phyloP scores from a whole-genome alignment of 148 eudicot genomes.

The Camellia sinensis region DNA sequence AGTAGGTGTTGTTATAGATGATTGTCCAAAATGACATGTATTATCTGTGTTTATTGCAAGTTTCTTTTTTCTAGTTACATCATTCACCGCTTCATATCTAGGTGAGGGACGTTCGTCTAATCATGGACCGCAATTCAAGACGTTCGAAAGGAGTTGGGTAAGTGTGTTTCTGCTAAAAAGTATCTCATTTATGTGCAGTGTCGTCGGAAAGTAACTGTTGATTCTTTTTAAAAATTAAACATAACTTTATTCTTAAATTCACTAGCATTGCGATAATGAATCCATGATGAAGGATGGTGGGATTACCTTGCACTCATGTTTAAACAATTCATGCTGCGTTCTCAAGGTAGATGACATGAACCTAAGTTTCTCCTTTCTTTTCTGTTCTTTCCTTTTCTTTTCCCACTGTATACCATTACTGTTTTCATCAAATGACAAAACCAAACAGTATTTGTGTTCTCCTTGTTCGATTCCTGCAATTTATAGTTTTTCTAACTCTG shows the following conservation, averaged over 20 bases:
- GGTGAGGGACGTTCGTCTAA: conserved; percentile 94
- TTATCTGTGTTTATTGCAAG: not conserved
- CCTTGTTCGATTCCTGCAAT: not conserved
- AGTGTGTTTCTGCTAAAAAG: conserved; percentile 22
- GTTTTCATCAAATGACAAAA: conserved; percentile 3
- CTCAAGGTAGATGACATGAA: conserved; percentile 65
- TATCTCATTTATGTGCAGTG: conserved; percentile 12
- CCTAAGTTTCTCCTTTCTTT: conserved; percentile 19
- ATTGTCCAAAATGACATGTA: not conserved
- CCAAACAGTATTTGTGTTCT: not conserved
- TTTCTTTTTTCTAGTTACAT: not conserved
- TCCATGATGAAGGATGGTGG: conserved; percentile 67
- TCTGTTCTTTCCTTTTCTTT: not conserved
- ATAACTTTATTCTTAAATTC: conserved; percentile 54
- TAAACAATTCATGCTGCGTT: conserved; percentile 58
- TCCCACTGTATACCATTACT: not conserved
- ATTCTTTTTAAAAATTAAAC: conserved; percentile 30
- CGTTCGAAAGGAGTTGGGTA: conserved; percentile 97
- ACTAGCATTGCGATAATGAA: conserved; percentile 61
- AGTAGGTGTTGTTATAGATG: not conserved
- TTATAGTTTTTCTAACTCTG: not conserved
- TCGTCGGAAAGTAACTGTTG: conserved; percentile 22
- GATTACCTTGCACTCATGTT: conserved; percentile 62
- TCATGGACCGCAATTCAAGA: conserved; percentile 91
- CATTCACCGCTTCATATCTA: conserved; percentile 15